These are phyloP conservation scores for Musa balbisiana DNA, from an alignment of 202 grass and related monocot genomes.

Conservation along the genomic window DNA sequence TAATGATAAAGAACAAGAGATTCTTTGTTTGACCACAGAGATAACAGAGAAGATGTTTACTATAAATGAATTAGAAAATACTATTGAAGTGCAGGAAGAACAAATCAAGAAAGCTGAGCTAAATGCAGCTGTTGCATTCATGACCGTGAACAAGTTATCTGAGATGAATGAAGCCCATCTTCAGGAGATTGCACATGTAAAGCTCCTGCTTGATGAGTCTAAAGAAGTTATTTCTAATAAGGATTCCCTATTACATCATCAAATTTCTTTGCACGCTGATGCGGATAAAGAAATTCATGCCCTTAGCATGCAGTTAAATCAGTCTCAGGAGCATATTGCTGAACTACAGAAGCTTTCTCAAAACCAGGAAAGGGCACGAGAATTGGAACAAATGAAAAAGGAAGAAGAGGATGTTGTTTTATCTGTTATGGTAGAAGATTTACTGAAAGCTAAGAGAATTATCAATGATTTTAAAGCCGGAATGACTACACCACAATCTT, in stretches of 20 bases:
- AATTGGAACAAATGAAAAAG: slow-evolving; percentile 41
- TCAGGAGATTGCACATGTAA: slow-evolving; percentile 31
- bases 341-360: slow-evolving; percentile 35
- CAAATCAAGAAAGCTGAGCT: slow-evolving; percentile 13
- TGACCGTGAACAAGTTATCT: slow-evolving; percentile 14
- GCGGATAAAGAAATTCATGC: slow-evolving; percentile 36
- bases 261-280: slow-evolving; percentile 37
- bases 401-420: slow-evolving; percentile 43
- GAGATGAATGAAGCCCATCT: slow-evolving; percentile 23
- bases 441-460: slow-evolving; percentile 52
- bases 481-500: slow-evolving; percentile 33
- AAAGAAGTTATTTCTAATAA: slow-evolving; percentile 41
- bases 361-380: slow-evolving; percentile 22
- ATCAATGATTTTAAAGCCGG: slow-evolving; percentile 40
- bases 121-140: slow-evolving; percentile 21
- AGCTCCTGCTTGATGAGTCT: slow-evolving; percentile 49
- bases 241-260: slow-evolving; percentile 45
- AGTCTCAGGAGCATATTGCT: slow-evolving; percentile 40
- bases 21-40: slow-evolving; percentile 49
- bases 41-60: slow-evolving; percentile 16
- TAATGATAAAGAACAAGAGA: slow-evolving; percentile 52
- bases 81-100: slow-evolving; percentile 7
- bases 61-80: slow-evolving; percentile 18
- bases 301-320: slow-evolving; percentile 35
- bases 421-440: slow-evolving; percentile 40